Evolutionary conservation across 768 basidiomycete genomes (phyloP), one percentile per base, ranked within the genome.

Genomic region (Phaffia tasmanica): DNA sequence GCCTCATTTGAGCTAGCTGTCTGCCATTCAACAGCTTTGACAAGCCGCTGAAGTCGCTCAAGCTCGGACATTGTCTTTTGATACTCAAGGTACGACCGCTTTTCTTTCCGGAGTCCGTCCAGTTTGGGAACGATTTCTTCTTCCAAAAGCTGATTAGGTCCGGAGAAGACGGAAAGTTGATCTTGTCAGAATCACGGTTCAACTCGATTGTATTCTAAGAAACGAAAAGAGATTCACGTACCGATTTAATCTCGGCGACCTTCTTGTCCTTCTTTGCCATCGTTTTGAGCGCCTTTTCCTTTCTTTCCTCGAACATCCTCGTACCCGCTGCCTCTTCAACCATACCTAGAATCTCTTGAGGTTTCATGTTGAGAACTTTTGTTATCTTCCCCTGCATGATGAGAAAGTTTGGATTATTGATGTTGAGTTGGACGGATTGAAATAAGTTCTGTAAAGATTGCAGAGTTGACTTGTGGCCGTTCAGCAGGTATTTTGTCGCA

Each of bases 301-400:
- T 99, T 21, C 89, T 84, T 63, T 98, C 94, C 75, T 99, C 95
- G 73, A 97, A 99, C 95, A 98, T 98, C 30, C 91, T 86, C 32
- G 95, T 99, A 7, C 95, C 95, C 0, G 93, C 90, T 0, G 95
- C 95, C 75, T 99, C 95, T 76, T 98, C 95, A 2, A 98, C 89
- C 88, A 99, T 94, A 1, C 92, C 90, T 16, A 99, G 82, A 68
- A 98, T 94, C 75, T 99, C 95, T 79, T 88, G 87, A 0, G 95
- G 93, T 29, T 89, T 86, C 95, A 99, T 98, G 77, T 97, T 98
- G 58, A 99, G 83, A 42, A 88, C 93, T 80, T 98, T 99, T 15
- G 95, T 99, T 75, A 99, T 99, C 59, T 93, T 89, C 60, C 95
- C 94, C 77, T 99, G 95, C 94, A 98, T 98, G 75, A 98, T 97